Evolutionary conservation across 163 green algal species (phyloP).

Genomic region (Scenedesmus sp.): DNA sequence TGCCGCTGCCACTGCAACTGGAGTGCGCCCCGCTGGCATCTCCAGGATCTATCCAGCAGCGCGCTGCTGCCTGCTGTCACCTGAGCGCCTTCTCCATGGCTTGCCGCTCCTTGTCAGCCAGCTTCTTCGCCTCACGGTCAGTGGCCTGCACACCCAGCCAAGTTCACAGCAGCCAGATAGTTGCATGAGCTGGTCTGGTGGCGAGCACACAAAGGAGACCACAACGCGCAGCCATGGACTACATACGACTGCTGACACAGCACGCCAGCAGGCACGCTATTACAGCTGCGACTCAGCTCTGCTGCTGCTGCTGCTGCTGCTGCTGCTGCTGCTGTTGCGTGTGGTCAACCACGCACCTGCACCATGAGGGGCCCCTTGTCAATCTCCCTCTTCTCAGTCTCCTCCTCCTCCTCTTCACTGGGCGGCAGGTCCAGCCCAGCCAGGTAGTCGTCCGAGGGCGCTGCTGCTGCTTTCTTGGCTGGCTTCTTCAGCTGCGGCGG

Average conservation of each 20-base stretch:
- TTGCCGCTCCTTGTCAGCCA: constrained; percentile 93
- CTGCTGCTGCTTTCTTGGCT: constrained; percentile 32
- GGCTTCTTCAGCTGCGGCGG: constrained; percentile 23
- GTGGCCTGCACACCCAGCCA: constrained; percentile 54
- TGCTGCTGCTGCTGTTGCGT: neutral
- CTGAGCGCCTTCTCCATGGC: constrained; percentile 80
- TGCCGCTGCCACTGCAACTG: neutral
- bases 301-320: neutral
- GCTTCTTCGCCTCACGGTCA: constrained; percentile 84
- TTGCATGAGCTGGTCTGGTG: too few relatives aligned
- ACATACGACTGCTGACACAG: neutral
- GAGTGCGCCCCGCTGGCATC: neutral
- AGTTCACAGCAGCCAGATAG: neutral
- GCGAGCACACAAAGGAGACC: too few relatives aligned
- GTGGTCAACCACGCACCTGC: neutral
- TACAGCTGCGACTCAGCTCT: neutral
- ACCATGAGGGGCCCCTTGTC: constrained; percentile 54
- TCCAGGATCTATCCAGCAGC: neutral
- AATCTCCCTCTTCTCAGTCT: constrained; percentile 51
- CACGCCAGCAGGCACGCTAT: neutral
- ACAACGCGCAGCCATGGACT: neutral
- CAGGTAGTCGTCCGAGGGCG: constrained; percentile 71
- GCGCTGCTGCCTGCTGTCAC: constrained; percentile 19
- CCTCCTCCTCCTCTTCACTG: constrained; percentile 67
- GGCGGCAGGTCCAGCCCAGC: constrained; percentile 84